Evolutionary conservation across 805 yeast genomes (phyloP), one percentile per base, ranked within the genome.

Genomic region (Cyberlindnera samutprakarnensis): DNA sequence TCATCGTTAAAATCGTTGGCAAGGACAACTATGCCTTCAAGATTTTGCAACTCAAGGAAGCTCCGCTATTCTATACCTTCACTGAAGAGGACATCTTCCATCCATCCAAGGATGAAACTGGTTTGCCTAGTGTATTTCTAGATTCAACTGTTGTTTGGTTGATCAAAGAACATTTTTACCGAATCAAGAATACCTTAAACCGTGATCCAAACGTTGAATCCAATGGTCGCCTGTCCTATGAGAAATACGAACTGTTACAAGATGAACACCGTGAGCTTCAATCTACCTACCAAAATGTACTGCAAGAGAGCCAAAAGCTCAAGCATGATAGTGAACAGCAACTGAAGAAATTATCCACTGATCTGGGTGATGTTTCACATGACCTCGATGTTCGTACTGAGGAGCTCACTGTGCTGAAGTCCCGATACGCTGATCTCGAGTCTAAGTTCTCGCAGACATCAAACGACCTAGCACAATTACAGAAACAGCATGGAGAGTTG

Each of bases 91-190:
- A 62, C 15, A 60, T 72, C 18, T 54, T 72, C 16, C 61, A 64
- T 13, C 72, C 78, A 2, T 63, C 64, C 4, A 68, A 71, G 40
- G 95, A 86, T 51, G 78, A 75, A 3, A 76, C 94, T 2, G 98
- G 98, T 1, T 66, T 90, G 25, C 98, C 97, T 0, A 73, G 75
- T 36, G 81, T 90, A 1, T 86, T 70, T 46, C 80, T 92, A 49
- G 79, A 78, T 36, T 51, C 70, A 0, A 57, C 66, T 3, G 85
- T 85, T 51, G 75, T 83, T 4, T 61, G 60, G 4, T 59, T 87
- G 31, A 59, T 92, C 26, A 76, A 75, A 39, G 92, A 81, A 2
- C 81, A 85, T 46, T 74, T 69, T 39, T 56, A 65, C 19, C 66
- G 96, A 36, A 72, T 92, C 18, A 70, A 70, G 39, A 68, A 76